A percentile compares a stretch with the other conserved stretches of the same genome.
phyloP scores from a whole-genome alignment of 2,329 filamentous ascomycete species.

The Penicillium concentricum region DNA sequence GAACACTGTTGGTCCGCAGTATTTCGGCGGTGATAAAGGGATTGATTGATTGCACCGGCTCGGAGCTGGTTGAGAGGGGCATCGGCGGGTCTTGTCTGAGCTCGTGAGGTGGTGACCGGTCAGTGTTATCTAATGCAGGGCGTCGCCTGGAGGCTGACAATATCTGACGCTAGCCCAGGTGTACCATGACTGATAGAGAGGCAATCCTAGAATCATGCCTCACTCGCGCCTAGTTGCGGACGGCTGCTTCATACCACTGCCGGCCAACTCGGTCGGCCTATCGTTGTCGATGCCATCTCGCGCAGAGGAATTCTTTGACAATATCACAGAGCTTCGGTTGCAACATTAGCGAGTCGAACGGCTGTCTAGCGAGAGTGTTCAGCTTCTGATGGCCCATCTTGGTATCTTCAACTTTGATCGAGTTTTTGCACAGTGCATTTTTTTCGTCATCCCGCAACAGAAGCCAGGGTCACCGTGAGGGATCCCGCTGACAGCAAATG shows the following conservation, averaged over 20 bases:
- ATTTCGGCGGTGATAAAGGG: neutral
- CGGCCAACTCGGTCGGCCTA: conserved; percentile 1
- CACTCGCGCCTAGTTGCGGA: neutral
- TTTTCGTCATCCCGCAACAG: neutral
- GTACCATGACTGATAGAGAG: neutral
- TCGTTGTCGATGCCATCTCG: neutral
- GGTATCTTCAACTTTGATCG: neutral
- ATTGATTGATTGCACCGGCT: neutral
- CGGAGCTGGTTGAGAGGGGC: neutral
- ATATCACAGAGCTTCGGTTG: neutral
- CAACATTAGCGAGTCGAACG: neutral
- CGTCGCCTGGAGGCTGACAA: neutral
- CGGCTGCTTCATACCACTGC: neutral
- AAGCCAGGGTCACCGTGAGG: neutral
- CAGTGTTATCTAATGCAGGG: neutral
- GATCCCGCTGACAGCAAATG: neutral
- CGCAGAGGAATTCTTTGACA: neutral
- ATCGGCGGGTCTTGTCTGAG: neutral
- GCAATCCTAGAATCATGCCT: neutral
- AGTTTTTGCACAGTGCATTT: neutral
- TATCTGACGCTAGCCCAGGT: neutral
- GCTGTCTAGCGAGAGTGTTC: neutral
- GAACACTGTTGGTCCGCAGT: neutral
- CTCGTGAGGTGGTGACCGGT: too few relatives aligned
- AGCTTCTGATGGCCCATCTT: neutral